Percentiles rank a stretch among this genome's conserved stretches.
These are phyloP conservation scores for Urtica urens DNA, from an alignment of 306 rosid species.

Conservation along the genomic window DNA sequence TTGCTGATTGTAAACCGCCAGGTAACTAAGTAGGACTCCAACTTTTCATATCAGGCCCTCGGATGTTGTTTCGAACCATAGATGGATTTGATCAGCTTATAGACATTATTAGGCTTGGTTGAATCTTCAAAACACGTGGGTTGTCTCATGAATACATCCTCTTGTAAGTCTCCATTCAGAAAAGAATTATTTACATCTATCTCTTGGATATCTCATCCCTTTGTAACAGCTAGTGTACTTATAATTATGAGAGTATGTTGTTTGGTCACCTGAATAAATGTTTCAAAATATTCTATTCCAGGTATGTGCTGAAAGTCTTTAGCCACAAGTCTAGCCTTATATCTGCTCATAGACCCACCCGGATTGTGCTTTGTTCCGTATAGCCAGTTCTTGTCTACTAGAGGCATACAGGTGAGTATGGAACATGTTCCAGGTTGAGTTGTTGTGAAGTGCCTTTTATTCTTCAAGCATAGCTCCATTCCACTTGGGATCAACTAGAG, in stretches of 20 bases:
- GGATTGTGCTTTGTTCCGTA: background rate
- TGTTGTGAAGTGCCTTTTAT: background rate
- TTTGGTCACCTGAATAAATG: background rate
- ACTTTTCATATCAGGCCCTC: too few species aligned
- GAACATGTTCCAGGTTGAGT: background rate
- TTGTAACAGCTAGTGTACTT: background rate
- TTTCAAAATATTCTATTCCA: background rate
- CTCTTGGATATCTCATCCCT: background rate
- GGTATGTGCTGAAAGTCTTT: background rate
- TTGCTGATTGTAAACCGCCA: background rate
- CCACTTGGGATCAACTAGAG: background rate
- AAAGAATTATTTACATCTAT: background rate
- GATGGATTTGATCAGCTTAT: background rate
- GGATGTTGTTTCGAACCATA: too few species aligned
- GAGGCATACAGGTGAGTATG: background rate
- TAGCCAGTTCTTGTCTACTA: background rate
- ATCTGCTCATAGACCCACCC: background rate
- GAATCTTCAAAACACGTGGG: background rate
- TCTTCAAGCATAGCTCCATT: background rate
- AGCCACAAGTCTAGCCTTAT: background rate
- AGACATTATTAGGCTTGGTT: background rate
- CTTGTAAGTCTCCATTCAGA: background rate
- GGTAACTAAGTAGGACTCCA: background rate
- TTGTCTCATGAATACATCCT: background rate
- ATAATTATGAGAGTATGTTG: background rate